Base-by-base conservation (phyloP, 306 rosid species). In the Prunus fruticosa region DNA sequence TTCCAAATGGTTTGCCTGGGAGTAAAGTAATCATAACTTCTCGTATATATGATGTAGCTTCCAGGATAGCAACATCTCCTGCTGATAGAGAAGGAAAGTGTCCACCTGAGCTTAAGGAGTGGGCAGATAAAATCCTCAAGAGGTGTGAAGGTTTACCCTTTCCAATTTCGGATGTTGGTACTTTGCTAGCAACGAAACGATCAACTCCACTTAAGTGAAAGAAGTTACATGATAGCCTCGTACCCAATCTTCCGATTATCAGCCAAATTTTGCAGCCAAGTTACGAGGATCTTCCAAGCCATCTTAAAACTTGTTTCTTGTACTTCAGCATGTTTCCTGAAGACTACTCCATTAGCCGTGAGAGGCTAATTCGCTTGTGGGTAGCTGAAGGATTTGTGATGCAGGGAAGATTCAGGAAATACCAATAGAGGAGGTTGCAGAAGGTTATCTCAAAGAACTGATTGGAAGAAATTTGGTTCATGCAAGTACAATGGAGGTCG, bases 281-380 rank as follows among this genome's bases (percentile, higher is more conserved):
- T 52, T 52, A 52, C 50, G 19, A 18, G 19, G 64, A 71, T 32
- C 74, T 70, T 19, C 74, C 74, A 38, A 51, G 62, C 49, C 9
- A 70, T 52, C 74, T 52, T 12, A 70, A 70, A 32, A 6, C 23
- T 28, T 52, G 75, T 15, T 71, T 71, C 75, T 18, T 71, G 28
- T 53, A 53, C 75, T 71, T 71, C 6, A 0, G n/a, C 64, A 19
- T 71, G 2, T 30, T 71, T 53, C 75, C 75, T 5, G 75, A 32
- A 32, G 50, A 71, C 63, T 19, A 11, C 75, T 32, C 75, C 12
- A 52, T 75, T 7, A 64, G 61, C 49, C 63, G 52, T 25, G 63
- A 20, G 19, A 75, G 51, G 71, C 32, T 75, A 11, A 75, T 75
- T 50, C 78, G 75, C 16, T 30, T 71, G 50, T 53, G 75, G 75